A percentile compares a stretch with the other conserved stretches of the same genome.
Conservation (phyloP, 495 filamentous ascomycete species). For the Xylaria scruposa region DNA sequence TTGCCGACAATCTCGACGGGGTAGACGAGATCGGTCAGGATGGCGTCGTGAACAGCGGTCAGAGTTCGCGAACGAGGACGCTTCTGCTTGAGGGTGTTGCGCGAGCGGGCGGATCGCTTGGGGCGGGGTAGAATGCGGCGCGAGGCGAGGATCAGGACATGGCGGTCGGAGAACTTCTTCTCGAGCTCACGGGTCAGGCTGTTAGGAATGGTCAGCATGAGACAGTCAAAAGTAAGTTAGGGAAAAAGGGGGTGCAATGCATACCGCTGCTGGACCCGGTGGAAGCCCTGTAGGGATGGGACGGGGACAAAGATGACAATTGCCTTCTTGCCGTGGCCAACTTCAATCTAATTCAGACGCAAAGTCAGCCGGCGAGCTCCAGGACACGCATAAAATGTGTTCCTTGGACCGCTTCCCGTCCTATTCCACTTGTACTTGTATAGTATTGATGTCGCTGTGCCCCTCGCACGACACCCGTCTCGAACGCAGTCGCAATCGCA, state of each 20-base stretch:
- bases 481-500: slow-evolving; percentile 23
- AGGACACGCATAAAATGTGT: slow-evolving; percentile 47
- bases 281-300: slow-evolving; percentile 92
- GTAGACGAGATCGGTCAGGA: slow-evolving; percentile 95
- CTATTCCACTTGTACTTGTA: slow-evolving; percentile 61
- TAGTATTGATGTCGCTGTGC: slow-evolving; percentile 42
- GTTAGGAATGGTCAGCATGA: slow-evolving; percentile 33
- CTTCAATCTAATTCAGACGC: slow-evolving; percentile 85
- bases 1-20: slow-evolving; percentile 99
- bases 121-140: slow-evolving; percentile 98
- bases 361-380: slow-evolving; percentile 74
- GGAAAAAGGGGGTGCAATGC: slow-evolving; percentile 24
- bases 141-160: slow-evolving; percentile 97
- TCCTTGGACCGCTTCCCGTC: slow-evolving; percentile 73
- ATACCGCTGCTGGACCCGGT: slow-evolving; percentile 99
- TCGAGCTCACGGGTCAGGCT: slow-evolving; percentile 99
- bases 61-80: slow-evolving; percentile 96
- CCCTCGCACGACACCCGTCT: slow-evolving; percentile 28
- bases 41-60: slow-evolving; percentile 96
- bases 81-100: slow-evolving; percentile 95
- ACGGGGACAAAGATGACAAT: slow-evolving; percentile 99
- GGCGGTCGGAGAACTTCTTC: slow-evolving; percentile 99
- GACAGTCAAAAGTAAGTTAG: not conserved
- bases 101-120: slow-evolving; percentile 92
- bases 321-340: slow-evolving; percentile 99